Base-by-base conservation (phyloP, 2,329 filamentous ascomycete species). In the Aspergillus caelatus region DNA sequence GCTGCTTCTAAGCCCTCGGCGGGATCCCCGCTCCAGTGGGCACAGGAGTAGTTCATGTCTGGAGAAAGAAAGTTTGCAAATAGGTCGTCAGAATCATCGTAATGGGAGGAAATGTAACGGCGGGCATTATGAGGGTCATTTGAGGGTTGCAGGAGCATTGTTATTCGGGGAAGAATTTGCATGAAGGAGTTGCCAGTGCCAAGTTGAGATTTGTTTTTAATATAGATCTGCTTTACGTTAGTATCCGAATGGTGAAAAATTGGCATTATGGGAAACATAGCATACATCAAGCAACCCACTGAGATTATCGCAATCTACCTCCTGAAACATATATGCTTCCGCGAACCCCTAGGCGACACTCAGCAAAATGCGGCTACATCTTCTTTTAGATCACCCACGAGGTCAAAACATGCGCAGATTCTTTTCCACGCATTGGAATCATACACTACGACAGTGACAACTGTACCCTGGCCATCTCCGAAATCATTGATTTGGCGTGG, bases 251-350 rank as follows among this genome's bases (percentile, higher is more conserved):
- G 9, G 11, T 45, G 3, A 3, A 8, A 4, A 3, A 14, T 21
- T 10, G 10, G 8, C n/a, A n/a, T 45, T 36, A 21, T 36, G n/a
- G n/a, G 14, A 16, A 6, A 39, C 3, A 30, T 16, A 9, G 26
- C 64, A 53, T 72, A 88, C 86, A 74, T 86, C 84, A 74, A 93
- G 92, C 72, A 92, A 91, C 2, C 83, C 83, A 1, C 88, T 88
- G 68, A 93, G 74, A 72, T 92, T 85, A 12, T 84, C 79, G 64
- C 89, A 91, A 58, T 87, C 85, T 32, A 91, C 83, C 73, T 92
- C 89, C 52, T 87, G 88, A 19, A 92, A 81, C 88, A 92, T 92
- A 71, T 90, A 92, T 32, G 88, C 86, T 74, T 91, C 88, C 14
- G 89, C 86, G 67, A 92, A 91, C 3, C 90, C 90, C 81, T 82